Base-by-base conservation (phyloP, 2,329 filamentous ascomycete genomes). In the Aspergillus novoparasiticus region DNA sequence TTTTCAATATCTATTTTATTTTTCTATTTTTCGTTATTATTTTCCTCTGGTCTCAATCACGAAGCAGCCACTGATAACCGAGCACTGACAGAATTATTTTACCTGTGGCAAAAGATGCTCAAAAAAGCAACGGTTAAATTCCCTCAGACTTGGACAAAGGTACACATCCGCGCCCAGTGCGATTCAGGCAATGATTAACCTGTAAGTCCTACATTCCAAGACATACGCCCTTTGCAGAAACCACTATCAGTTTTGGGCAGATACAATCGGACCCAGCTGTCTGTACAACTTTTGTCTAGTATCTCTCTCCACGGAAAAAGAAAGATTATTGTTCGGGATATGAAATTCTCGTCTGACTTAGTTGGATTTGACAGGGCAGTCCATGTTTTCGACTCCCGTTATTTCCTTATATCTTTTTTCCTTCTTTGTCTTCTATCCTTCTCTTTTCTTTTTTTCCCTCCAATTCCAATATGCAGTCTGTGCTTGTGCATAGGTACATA, bases 401-500 rank as follows among this genome's bases (percentile, higher is more conserved):
- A 28, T 16, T 51, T 12, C 23, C 45, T 48, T 26, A 12, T 16
- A 12, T 16, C 16, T 16, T n/a, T 51, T 11, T 19, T 32, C 23
- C 19, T 8, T 16, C 12, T 51, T 21, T 16, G 6, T 50, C 8
- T 19, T 28, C 8, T 36, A 51, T 51, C 9, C 34, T 30, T 14
- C n/a, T 32, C 32, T 34, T 4, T 14, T 6, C 34, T 5, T 21
- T 6, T 21, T 1, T 6, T n/a, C n/a, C n/a, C 16, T 23, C 14
- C 12, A 8, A 36, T 34, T 34, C 32, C 36, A 53, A 53, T 59
- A 48, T 59, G 57, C 39, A 59, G 36, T 43, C 34, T 32, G 57
- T 50, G 36, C 45, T n/a, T 36, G 28, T 54, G 58, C 58, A 59
- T 53, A 36, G 34, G 34, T 36, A 36, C 34, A 58, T 28, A 59